phyloP scores from a whole-genome alignment of 768 basidiomycete genomes.

The Lactarius pseudohatsudake region DNA sequence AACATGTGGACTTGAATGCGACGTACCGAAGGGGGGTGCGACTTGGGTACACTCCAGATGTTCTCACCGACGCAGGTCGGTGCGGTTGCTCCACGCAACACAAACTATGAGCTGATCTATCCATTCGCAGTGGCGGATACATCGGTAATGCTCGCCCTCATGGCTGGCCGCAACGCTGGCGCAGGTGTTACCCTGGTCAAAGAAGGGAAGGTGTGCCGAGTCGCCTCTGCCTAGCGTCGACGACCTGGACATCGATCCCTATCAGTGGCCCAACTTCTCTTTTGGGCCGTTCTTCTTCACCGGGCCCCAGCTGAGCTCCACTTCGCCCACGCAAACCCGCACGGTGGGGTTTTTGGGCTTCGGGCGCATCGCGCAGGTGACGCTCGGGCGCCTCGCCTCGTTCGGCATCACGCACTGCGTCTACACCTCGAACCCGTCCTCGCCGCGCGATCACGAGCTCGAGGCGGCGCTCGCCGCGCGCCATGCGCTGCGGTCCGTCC shows the following conservation, averaged over 20 bases:
- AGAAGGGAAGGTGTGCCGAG: constrained; percentile 57
- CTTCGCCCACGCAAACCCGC: constrained; percentile 47
- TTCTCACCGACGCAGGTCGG: constrained; percentile 86
- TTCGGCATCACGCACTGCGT: constrained; percentile 79
- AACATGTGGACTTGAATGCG: constrained; percentile 73
- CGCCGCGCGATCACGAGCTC: constrained; percentile 42
- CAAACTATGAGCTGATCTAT: neutral
- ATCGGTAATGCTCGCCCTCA: constrained; percentile 86
- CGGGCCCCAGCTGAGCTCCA: constrained; percentile 74
- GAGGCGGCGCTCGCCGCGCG: constrained; percentile 38
- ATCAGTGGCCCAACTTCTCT: constrained; percentile 72
- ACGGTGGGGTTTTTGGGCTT: constrained; percentile 93
- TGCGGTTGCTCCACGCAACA: neutral
- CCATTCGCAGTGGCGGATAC: constrained; percentile 80
- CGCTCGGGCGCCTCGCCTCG: constrained; percentile 71
- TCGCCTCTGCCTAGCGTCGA: neutral
- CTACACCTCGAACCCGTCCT: constrained; percentile 61
- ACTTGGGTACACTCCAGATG: constrained; percentile 91
- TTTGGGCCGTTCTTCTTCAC: constrained; percentile 88
- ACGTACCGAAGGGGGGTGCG: constrained; percentile 60
- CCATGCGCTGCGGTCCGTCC: constrained; percentile 41
- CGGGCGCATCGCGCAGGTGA: constrained; percentile 89
- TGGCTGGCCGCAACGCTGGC: constrained; percentile 85
- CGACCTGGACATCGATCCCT: neutral
- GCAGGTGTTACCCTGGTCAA: constrained; percentile 64